These are phyloP conservation scores for Zymoseptoria tritici DNA, from an alignment of 2,329 filamentous ascomycete species.

Conservation along the genomic window DNA sequence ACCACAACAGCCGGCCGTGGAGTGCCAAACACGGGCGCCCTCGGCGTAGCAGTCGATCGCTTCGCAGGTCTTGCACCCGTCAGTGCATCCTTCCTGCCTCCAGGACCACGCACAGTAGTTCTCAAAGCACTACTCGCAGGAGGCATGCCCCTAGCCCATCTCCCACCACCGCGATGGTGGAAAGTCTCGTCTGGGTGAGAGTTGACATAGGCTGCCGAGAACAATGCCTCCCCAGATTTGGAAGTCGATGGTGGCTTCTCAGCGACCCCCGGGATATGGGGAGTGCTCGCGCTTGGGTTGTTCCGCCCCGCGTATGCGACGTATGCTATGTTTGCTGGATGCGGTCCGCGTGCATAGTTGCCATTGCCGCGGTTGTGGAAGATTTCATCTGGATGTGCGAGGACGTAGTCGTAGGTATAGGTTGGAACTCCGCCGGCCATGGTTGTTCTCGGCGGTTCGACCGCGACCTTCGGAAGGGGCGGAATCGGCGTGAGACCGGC, in stretches of 20 bases:
- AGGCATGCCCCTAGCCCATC: conserved; percentile 7
- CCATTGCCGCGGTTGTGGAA: conserved; percentile 26
- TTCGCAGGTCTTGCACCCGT: neutral
- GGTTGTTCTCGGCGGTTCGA: neutral
- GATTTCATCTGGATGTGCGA: conserved; percentile 20
- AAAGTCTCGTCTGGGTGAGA: conserved; percentile 13
- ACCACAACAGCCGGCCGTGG: neutral
- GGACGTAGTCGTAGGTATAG: neutral
- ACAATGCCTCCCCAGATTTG: conserved; percentile 1
- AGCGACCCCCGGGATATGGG: neutral
- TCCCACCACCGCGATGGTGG: conserved; percentile 10
- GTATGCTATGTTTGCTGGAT: conserved; percentile 3
- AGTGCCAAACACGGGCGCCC: neutral
- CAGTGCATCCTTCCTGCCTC: neutral
- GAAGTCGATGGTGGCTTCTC: neutral
- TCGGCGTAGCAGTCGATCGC: neutral
- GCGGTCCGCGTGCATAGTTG: conserved; percentile 19
- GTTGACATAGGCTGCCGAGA: conserved; percentile 14
- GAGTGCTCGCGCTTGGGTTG: neutral
- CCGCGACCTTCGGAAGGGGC: neutral
- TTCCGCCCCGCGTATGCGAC: neutral
- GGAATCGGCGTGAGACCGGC: neutral
- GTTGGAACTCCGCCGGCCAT: neutral
- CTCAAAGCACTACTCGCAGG: neutral
- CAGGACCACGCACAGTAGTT: conserved; percentile 5